A percentile compares a stretch with the other conserved stretches of the same genome.
Conservation (phyloP, 352 stramenopile species). For the Phytophthora nicotianae region DNA sequence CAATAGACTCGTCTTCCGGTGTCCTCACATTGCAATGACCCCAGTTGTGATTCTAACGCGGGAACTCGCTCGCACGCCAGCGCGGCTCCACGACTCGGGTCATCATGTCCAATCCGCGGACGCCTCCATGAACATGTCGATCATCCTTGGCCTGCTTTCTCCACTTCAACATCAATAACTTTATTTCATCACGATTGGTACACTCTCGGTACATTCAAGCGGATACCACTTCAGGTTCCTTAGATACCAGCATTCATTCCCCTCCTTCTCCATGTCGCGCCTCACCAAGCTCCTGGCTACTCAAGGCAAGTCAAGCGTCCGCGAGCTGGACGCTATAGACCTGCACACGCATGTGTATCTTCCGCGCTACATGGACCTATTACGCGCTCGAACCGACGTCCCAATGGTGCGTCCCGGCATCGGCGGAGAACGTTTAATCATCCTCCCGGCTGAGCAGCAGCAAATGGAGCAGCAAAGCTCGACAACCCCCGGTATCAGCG, state of each 20-base stretch:
- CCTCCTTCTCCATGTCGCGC: slow-evolving; percentile 29
- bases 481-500: slow-evolving; percentile 38
- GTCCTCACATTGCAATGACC: slow-evolving; percentile 1
- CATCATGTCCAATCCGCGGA: slow-evolving; percentile 4
- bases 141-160: neutral
- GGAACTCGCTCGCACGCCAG: slow-evolving; percentile 17
- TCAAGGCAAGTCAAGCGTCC: slow-evolving; percentile 44
- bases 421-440: slow-evolving; percentile 55
- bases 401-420: slow-evolving; percentile 45
- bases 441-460: slow-evolving; percentile 59
- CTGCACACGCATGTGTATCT: slow-evolving; percentile 75
- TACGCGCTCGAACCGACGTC: slow-evolving; percentile 48
- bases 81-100: slow-evolving; percentile 4
- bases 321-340: slow-evolving; percentile 50
- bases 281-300: slow-evolving; percentile 34
- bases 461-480: slow-evolving; percentile 33
- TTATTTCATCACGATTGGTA: neutral
- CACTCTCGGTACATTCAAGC: neutral
- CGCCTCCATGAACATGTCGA: too few species aligned
- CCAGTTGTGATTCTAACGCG: slow-evolving; percentile 16
- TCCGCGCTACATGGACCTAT: slow-evolving; percentile 66
- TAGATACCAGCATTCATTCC: neutral
- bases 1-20: slow-evolving; percentile 4
- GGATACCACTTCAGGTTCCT: neutral
- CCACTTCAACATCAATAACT: slow-evolving; percentile 3